Evolutionary conservation across 106 monocot genomes (phyloP), one percentile per base, ranked within the genome.

Genomic region (Dioscorea dumetorum): DNA sequence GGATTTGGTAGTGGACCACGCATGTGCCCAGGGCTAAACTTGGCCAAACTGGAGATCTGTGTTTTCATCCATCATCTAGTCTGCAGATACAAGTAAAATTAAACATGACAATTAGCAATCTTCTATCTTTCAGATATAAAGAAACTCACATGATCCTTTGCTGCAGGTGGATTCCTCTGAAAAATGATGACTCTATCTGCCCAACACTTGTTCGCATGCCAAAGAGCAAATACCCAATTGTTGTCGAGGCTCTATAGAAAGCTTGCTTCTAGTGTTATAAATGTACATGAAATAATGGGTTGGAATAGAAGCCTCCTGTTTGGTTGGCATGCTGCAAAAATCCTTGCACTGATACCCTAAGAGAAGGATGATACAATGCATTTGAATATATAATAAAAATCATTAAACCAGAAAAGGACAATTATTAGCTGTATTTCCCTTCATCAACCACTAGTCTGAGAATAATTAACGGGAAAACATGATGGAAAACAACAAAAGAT

Each of bases 41-140:
- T 79, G n/a, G 79, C 79, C 2, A 68, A 59, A n/a, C 73, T 79
- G 58, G 79, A 79, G 69, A 63, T 79, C 6, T 79, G 79, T 58
- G 58, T 79, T 33, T 79, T 79, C 64, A 51, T 79, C 73, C 79
- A 79, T 35, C 69, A 79, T 72, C 73, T 79, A 56, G 20, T 79
- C 48, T 64, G 64, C 73, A 57, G 24, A 69, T 79, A 73, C 69
- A 74, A 69, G 79, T 79, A 66, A 66, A 50, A 67, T 1, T 56
- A 53, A 24, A 16, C 9, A 56, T 7, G 32, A 66, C 5, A 9
- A 24, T 18, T n/a, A 9, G n/a, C 18, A 13, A 58, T 8, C 32
- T 57, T 2, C 33, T 56, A 16, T 34, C 12, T 41, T 41, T 41
- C 41, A 41, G 41, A 41, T 41, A 41, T 41, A 41, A 59, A 1